Evolutionary conservation across 495 filamentous ascomycete genomes (phyloP).

Genomic region (Aspergillus homomorphus): DNA sequence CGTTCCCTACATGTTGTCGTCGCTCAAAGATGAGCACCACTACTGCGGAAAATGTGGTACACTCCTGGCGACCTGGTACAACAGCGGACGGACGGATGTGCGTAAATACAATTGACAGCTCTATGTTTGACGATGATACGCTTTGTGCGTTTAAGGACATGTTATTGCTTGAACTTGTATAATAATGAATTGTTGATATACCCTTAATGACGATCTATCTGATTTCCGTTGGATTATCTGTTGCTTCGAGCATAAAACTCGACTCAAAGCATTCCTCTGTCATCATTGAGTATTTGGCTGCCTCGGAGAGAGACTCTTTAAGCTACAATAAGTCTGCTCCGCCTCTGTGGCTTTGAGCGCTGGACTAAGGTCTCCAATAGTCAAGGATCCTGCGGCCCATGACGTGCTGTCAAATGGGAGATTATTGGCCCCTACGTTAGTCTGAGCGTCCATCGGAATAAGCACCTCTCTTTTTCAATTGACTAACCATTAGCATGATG

Average conservation of each 20-base stretch:
- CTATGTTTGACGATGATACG: background rate
- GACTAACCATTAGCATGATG: background rate
- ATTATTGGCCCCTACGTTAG: background rate
- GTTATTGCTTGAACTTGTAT: too few species aligned
- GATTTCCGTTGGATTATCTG: background rate
- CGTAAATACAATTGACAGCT: conserved; percentile 21
- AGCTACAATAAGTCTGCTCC: background rate
- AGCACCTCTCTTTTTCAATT: background rate
- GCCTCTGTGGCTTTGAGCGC: background rate
- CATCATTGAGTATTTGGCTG: too few species aligned
- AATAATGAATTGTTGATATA: background rate
- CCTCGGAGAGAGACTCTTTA: too few species aligned
- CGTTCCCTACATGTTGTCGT: conserved; percentile 50
- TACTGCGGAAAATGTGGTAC: conserved; percentile 48
- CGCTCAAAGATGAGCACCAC: conserved; percentile 52
- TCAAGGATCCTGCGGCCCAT: background rate
- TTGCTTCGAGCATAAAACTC: background rate
- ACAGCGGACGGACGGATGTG: conserved; percentile 47
- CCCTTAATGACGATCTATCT: background rate
- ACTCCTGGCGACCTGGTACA: conserved; percentile 50
- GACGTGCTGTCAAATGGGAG: background rate
- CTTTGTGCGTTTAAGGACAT: too few species aligned
- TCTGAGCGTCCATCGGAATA: background rate
- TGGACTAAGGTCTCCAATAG: background rate
- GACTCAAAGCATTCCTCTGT: too few species aligned